These are phyloP conservation scores for Iodosphaeria phyllophila DNA, from an alignment of 2,329 filamentous ascomycete species.

Conservation along the genomic window DNA sequence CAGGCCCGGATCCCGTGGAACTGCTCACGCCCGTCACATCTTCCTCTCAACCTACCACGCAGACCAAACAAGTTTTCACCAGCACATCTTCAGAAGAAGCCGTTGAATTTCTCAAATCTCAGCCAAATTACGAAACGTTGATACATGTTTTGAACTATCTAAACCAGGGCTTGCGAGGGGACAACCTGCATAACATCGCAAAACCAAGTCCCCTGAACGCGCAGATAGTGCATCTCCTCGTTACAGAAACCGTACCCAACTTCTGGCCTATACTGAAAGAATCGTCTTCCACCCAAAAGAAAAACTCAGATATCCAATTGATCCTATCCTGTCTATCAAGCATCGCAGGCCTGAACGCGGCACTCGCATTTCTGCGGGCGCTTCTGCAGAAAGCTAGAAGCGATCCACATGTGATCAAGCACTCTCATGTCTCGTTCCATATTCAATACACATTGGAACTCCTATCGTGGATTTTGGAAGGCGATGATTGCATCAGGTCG, in stretches of 20 bases:
- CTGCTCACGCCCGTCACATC: conserved; percentile 18
- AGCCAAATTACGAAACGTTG: conserved; percentile 43
- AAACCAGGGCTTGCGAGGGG: conserved; percentile 10
- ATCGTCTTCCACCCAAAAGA: conserved; percentile 11
- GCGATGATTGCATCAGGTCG: conserved; percentile 10
- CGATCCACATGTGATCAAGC: conserved; percentile 16
- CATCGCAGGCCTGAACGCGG: conserved; percentile 59
- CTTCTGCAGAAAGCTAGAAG: conserved; percentile 33
- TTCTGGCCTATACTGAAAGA: conserved; percentile 55
- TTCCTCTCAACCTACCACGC: conserved; percentile 4
- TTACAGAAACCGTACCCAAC: conserved; percentile 58
- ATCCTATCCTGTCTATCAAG: conserved; percentile 52
- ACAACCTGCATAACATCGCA: conserved; percentile 32
- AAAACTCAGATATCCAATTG: conserved; percentile 21
- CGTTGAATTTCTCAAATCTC: conserved; percentile 37
- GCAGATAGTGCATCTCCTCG: conserved; percentile 57
- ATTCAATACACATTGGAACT: conserved; percentile 24
- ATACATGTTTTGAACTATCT: conserved; percentile 33
- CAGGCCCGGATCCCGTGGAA: conserved; percentile 14
- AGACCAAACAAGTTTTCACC: conserved; percentile 5
- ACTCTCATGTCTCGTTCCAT: conserved; percentile 23
- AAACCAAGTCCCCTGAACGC: conserved; percentile 48
- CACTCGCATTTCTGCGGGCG: conserved; percentile 48
- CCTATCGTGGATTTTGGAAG: conserved; percentile 20
- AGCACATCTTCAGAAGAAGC: conserved; percentile 26